phyloP scores from a whole-genome alignment of 2,329 filamentous ascomycete genomes.

The Beauveria varroae region DNA sequence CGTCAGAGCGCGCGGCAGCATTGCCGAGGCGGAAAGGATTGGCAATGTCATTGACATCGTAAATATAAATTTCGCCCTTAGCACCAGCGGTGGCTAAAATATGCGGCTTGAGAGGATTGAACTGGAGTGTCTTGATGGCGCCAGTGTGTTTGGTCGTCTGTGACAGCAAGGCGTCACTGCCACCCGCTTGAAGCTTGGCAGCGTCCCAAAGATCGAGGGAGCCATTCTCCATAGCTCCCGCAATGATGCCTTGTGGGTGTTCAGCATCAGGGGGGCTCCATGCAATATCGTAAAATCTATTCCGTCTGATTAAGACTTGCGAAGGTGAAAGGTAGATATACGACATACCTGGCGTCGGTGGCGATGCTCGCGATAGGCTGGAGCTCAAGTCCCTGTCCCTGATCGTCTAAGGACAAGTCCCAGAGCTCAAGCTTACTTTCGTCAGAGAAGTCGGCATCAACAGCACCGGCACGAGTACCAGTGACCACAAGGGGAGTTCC shows the following conservation, averaged over 20 bases:
- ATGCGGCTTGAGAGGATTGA: slow-evolving; percentile 88
- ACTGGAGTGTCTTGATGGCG: slow-evolving; percentile 88
- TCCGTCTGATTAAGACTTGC: neutral
- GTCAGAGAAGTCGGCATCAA: slow-evolving; percentile 95
- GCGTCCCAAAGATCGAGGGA: slow-evolving; percentile 92
- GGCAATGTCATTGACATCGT: slow-evolving; percentile 83
- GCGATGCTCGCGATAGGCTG: slow-evolving; percentile 76
- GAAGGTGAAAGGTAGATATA: neutral
- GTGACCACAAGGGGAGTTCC: slow-evolving; percentile 79
- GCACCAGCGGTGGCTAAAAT: slow-evolving; percentile 87
- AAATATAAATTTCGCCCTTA: slow-evolving; percentile 94
- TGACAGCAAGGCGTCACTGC: slow-evolving; percentile 70
- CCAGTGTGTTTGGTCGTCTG: slow-evolving; percentile 85
- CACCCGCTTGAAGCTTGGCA: slow-evolving; percentile 52
- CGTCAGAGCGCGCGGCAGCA: slow-evolving; percentile 79
- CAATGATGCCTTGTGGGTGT: slow-evolving; percentile 80
- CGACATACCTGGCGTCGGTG: slow-evolving; percentile 75
- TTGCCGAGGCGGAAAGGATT: slow-evolving; percentile 87
- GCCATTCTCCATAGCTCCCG: slow-evolving; percentile 90
- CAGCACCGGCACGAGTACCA: slow-evolving; percentile 87
- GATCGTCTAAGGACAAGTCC: slow-evolving; percentile 79
- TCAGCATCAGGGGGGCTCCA: slow-evolving; percentile 81
- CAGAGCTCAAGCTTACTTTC: slow-evolving; percentile 95
- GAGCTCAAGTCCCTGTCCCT: slow-evolving; percentile 71
- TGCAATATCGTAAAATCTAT: slow-evolving; percentile 91